Evolutionary conservation across 2,329 filamentous ascomycete genomes (phyloP).

Genomic region (Aspergillus fumigatiaffinis): DNA sequence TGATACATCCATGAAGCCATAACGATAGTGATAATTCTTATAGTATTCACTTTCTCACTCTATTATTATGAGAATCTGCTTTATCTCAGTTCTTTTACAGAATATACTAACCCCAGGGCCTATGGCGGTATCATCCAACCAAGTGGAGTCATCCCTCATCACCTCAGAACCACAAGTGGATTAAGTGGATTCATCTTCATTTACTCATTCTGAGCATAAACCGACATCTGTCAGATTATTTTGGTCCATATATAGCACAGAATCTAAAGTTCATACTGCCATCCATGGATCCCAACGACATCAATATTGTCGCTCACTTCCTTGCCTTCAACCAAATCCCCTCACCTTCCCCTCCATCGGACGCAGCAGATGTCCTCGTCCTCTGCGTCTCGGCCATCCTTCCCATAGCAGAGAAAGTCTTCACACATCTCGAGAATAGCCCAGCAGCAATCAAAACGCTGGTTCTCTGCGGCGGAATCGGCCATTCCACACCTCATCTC

Average conservation of each 20-base stretch:
- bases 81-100: too few relatives aligned
- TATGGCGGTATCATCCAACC: too few relatives aligned
- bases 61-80: too few relatives aligned
- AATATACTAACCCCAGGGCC: too few relatives aligned
- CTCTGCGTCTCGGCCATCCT: slow-evolving; percentile 41
- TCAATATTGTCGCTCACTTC: slow-evolving; percentile 30
- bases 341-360: slow-evolving; percentile 8
- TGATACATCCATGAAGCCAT: too few relatives aligned
- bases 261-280: not conserved
- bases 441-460: slow-evolving; percentile 32
- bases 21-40: too few relatives aligned
- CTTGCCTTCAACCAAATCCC: slow-evolving; percentile 23
- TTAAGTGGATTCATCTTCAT: not conserved
- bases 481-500: slow-evolving; percentile 43
- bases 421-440: slow-evolving; percentile 26
- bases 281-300: slow-evolving; percentile 13
- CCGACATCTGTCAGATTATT: not conserved
- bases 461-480: slow-evolving; percentile 44
- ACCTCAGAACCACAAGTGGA: not conserved
- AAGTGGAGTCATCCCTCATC: not conserved
- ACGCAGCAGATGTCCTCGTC: slow-evolving; percentile 34
- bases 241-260: not conserved
- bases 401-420: slow-evolving; percentile 32
- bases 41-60: too few relatives aligned
- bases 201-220: not conserved